Evolutionary conservation across 768 basidiomycete genomes (phyloP).

Genomic region (Pleurotus platypus): DNA sequence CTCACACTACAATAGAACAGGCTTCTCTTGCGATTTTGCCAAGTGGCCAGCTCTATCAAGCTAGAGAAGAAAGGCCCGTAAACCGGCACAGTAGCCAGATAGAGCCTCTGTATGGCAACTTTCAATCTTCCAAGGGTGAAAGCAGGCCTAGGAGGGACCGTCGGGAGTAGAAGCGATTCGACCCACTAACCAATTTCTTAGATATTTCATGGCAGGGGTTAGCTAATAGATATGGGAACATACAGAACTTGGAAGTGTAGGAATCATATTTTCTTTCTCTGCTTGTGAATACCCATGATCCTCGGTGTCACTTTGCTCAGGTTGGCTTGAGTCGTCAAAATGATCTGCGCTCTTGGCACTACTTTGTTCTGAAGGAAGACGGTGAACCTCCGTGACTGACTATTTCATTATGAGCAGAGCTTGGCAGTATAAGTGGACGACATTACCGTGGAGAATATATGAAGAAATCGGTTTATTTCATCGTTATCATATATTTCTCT

Average conservation of each 20-base stretch:
- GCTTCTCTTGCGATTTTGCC: slow-evolving; percentile 49
- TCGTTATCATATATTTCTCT: slow-evolving; percentile 60
- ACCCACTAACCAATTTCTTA: neutral
- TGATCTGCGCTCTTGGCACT: too few relatives aligned
- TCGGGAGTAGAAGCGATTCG: slow-evolving; percentile 43
- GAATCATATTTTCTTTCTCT: slow-evolving; percentile 1
- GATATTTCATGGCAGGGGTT: neutral
- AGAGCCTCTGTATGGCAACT: slow-evolving; percentile 50
- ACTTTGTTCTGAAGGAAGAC: slow-evolving; percentile 13
- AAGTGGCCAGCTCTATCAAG: slow-evolving; percentile 45
- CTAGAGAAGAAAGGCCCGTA: slow-evolving; percentile 42
- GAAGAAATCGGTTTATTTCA: slow-evolving; percentile 58
- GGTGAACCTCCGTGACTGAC: slow-evolving; percentile 59
- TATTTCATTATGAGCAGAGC: slow-evolving; percentile 17
- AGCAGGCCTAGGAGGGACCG: slow-evolving; percentile 30
- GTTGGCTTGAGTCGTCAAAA: too few relatives aligned
- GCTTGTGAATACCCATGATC: too few relatives aligned
- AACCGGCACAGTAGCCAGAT: slow-evolving; percentile 45
- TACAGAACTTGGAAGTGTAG: neutral
- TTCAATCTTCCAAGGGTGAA: slow-evolving; percentile 56
- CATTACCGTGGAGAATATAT: slow-evolving; percentile 58
- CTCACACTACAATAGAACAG: slow-evolving; percentile 48
- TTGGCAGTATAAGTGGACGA: neutral
- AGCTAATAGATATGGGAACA: neutral
- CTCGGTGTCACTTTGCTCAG: too few relatives aligned